Percentiles rank a stretch among this genome's conserved stretches.
Evolutionary conservation across 2,329 filamentous ascomycete genomes (phyloP).

Genomic region (Aspergillus aculeatinus): DNA sequence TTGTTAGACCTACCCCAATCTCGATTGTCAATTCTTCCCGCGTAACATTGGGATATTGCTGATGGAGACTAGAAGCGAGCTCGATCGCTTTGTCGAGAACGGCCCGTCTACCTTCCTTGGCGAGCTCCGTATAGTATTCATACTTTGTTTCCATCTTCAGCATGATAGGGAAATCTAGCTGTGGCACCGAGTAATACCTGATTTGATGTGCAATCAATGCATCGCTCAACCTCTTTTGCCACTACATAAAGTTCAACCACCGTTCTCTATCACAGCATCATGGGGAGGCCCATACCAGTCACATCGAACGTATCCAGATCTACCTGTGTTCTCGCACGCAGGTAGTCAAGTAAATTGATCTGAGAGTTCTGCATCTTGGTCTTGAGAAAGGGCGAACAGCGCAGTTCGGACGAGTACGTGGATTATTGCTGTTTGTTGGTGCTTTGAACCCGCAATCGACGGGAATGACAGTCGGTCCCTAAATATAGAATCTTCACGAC

Average conservation of each 20-base stretch:
- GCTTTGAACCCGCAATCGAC: not conserved
- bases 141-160: not conserved
- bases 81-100: not conserved
- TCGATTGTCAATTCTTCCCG: constrained; percentile 7
- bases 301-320: constrained; percentile 1
- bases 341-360: not conserved
- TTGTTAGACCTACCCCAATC: not conserved
- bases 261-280: not conserved
- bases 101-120: not conserved
- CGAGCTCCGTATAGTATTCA: constrained; percentile 2
- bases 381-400: not conserved
- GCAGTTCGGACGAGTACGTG: too few relatives aligned
- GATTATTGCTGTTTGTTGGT: not conserved
- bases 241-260: not conserved
- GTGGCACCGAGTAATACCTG: not conserved
- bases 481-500: not conserved
- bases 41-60: not conserved
- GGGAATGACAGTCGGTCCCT: not conserved
- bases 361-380: not conserved
- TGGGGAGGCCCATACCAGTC: not conserved
- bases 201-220: constrained; percentile 10
- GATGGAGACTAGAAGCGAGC: not conserved
- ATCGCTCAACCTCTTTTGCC: not conserved
- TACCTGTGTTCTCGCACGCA: not conserved
- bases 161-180: too few relatives aligned